Evolutionary conservation across 345 rosid genomes (phyloP), one percentile per base, ranked within the genome.

Genomic region (Schrenkiella parvula): DNA sequence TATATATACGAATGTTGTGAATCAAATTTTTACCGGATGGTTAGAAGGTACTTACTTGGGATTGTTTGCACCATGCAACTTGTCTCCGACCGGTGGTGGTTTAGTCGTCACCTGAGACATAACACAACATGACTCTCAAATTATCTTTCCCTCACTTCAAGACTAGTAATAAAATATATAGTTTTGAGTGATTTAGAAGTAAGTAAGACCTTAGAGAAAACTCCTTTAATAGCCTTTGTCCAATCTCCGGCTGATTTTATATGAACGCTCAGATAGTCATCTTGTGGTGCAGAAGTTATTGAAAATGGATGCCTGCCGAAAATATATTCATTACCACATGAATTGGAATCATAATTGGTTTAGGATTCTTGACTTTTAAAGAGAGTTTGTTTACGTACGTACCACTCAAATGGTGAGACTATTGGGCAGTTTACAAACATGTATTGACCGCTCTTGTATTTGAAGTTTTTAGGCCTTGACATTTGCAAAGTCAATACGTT

Each of bases 291-390:
- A 18, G 97, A 91, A 26, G 97, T 91, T 50, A 89, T 91, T 13
- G 96, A 91, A 79, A 91, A 91, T 25, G 97, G 97, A 66, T 91
- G 97, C 95, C 96, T 89, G 81, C 85, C 85, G 82, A 50, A 50
- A 12, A 37, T 6, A 25, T 8, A 84, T 87, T 76, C 42, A 39
- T 19, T 19, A 50, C 17, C 67, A 51, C 28, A 43, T 44, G 22
- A 23, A 42, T 3, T 7, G 13, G 15, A n/a, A 32, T 8, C 8
- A 22, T 22, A 25, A 42, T 25, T 57, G 19, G 11, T 42, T 23
- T 64, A 72, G 54, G 38, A 0, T 62, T 71, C 4, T 41, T 71
- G 3, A 42, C 0, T 19, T 2, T 8, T 25, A 68, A 80, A n/a
- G 19, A 3, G 51, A 34, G 9, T 41, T 42, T 32, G n/a, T 42